Evolutionary conservation across 352 stramenopile genomes (phyloP), one percentile per base, ranked within the genome.

Genomic region (Globisporangium barbulae): DNA sequence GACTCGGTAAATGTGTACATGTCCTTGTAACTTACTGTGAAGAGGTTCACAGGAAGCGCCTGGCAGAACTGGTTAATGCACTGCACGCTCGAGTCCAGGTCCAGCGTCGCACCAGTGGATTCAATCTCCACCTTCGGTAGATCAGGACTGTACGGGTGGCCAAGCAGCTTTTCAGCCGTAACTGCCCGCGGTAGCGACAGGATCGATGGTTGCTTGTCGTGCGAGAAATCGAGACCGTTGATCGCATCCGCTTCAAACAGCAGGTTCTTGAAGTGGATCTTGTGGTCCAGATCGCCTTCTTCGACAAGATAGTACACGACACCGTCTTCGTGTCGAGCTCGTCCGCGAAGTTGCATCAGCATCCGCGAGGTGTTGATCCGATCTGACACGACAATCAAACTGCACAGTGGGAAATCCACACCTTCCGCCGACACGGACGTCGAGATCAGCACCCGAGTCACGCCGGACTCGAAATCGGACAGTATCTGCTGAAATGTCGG

Each of bases 21-120:
- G 28, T 56, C 69, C 62, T 90, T 89, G 49, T 65, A 61, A 37
- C 91, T 61, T 31, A 89, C 58, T 0, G 76, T 83, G 47, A 74
- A 90, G 65, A 90, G 63, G 1, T 69, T 72, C 31, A 53, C 63
- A 1, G 85, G 85, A 31, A 94, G 72, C 33, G 81, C 81, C 62
- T 94, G 85, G 56, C 79, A 90, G 64, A 92, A 94, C 71, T 85
- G 78, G 58, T 94, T 90, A 17, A 94, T 73, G n/a, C 72, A 79
- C 30, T 73, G 53, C 54, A 92, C 81, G 55, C 81, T 89, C 54
- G 81, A 90, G 57, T 94, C 85, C 15, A 94, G 59, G 67, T 92
- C 83, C 45, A 94, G 62, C 22, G 83, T 70, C 19, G 85, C 85
- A 13, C 85, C 85, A 12, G 83, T 92, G 0, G 65, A 73, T 41